phyloP scores from a whole-genome alignment of 1,139 yeast genomes.

The Kazachstania sp. region DNA sequence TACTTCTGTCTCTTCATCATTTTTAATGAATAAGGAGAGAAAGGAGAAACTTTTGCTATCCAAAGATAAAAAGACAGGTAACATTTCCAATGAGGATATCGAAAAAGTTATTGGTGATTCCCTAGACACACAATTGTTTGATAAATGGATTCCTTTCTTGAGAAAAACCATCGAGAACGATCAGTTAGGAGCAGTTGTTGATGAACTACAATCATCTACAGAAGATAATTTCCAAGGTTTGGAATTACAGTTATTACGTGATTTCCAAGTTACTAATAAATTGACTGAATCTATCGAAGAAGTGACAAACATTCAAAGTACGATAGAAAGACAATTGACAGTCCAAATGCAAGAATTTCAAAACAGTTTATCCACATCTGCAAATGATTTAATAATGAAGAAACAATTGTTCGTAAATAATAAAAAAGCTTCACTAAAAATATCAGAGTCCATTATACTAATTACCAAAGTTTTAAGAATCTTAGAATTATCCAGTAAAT shows the following conservation, averaged over 20 bases:
- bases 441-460: slow-evolving; percentile 53
- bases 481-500: slow-evolving; percentile 76
- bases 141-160: slow-evolving; percentile 30
- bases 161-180: slow-evolving; percentile 24
- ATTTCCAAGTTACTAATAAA: slow-evolving; percentile 29
- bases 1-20: slow-evolving; percentile 1
- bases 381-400: slow-evolving; percentile 50
- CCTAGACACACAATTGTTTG: slow-evolving; percentile 25
- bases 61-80: neutral
- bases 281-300: slow-evolving; percentile 25
- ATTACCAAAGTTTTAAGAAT: slow-evolving; percentile 70
- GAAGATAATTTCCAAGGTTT: slow-evolving; percentile 30
- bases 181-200: slow-evolving; percentile 18
- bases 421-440: slow-evolving; percentile 51
- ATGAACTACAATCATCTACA: slow-evolving; percentile 27
- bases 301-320: slow-evolving; percentile 23
- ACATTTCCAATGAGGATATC: slow-evolving; percentile 2
- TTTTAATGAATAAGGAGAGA: slow-evolving; percentile 3
- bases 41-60: slow-evolving; percentile 4
- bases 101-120: slow-evolving; percentile 7
- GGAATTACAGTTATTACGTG: slow-evolving; percentile 29
- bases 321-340: slow-evolving; percentile 23
- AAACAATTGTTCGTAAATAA: slow-evolving; percentile 48
- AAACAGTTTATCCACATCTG: slow-evolving; percentile 52
- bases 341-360: slow-evolving; percentile 27